Conservation (phyloP, 129 eudicot genomes). For the Silybum marianum region DNA sequence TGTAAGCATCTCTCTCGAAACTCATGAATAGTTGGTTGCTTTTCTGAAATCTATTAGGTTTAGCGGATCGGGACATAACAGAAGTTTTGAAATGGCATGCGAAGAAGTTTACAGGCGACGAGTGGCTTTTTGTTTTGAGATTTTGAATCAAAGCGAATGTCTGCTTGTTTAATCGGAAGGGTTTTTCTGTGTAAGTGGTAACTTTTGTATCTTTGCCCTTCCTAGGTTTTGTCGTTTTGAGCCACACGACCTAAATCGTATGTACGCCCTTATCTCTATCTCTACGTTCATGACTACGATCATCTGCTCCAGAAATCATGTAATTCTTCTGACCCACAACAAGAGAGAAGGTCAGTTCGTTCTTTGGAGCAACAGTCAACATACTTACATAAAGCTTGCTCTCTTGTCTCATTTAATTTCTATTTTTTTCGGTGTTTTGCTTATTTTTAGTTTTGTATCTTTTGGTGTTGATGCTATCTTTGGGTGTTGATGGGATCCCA, state of each 20-base stretch:
- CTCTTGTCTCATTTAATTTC: too few relatives aligned
- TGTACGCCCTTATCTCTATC: not conserved
- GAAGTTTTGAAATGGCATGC: not conserved
- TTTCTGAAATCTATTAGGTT: not conserved
- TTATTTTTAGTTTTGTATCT: too few relatives aligned
- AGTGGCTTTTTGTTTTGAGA: not conserved
- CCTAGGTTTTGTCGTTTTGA: constrained; percentile 4
- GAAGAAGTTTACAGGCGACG: not conserved
- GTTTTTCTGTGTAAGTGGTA: not conserved
- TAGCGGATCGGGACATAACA: constrained; percentile 4
- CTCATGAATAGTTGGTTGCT: not conserved
- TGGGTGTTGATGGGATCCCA: too few relatives aligned
- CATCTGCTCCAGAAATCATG: too few relatives aligned
- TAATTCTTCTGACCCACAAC: too few relatives aligned
- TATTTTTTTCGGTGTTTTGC: too few relatives aligned
- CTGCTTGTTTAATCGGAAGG: constrained; percentile 2
- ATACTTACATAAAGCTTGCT: too few relatives aligned
- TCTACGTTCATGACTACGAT: too few relatives aligned
- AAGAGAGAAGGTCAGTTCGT: too few relatives aligned
- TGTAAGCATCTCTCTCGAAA: constrained; percentile 13
- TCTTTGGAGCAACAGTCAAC: too few relatives aligned
- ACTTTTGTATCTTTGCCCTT: not conserved
- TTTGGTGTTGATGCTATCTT: too few relatives aligned
- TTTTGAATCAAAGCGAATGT: not conserved
- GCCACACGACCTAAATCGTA: not conserved